These are phyloP conservation scores for Murraya paniculata DNA, from an alignment of 345 rosid species.

Conservation along the genomic window DNA sequence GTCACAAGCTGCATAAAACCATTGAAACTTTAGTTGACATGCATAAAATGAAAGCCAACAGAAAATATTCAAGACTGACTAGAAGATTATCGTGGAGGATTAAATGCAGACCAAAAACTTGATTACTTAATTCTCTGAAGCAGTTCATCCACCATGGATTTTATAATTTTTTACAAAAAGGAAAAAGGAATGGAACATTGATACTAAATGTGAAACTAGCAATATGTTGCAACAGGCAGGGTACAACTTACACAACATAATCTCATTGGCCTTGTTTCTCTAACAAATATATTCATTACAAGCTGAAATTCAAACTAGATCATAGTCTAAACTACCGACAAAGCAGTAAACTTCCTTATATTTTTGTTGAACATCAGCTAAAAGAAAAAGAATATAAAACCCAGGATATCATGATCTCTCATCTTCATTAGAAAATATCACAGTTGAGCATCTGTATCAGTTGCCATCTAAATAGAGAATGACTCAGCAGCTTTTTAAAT, in stretches of 20 bases:
- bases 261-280: neutral
- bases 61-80: neutral
- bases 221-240: neutral
- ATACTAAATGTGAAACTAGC: neutral
- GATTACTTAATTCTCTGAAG: slow-evolving; percentile 55
- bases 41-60: neutral
- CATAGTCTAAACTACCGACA: neutral
- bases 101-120: neutral
- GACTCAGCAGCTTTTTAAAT: neutral
- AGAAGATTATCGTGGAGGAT: neutral
- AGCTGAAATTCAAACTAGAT: neutral
- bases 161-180: neutral
- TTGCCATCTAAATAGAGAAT: neutral
- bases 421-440: neutral
- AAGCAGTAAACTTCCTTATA: neutral
- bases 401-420: neutral
- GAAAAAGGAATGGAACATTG: neutral
- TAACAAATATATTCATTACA: neutral
- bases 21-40: neutral
- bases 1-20: neutral
- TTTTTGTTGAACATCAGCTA: neutral
- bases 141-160: slow-evolving; percentile 54
- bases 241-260: neutral
- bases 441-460: neutral
- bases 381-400: neutral